These are phyloP conservation scores for Phylloporus sp. DNA, from an alignment of 1,284 basidiomycete genomes.

Conservation along the genomic window DNA sequence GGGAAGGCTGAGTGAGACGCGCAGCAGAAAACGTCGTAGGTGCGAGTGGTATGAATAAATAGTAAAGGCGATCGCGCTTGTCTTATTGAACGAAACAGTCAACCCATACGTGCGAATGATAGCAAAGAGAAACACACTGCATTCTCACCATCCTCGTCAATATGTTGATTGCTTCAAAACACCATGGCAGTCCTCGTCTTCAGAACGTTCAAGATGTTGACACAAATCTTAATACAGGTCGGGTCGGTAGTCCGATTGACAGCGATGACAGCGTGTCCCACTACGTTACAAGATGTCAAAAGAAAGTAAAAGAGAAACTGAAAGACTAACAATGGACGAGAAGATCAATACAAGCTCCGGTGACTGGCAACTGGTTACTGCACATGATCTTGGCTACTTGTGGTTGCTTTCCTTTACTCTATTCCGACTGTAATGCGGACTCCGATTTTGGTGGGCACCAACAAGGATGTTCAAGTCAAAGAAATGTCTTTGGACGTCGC, in stretches of 20 bases:
- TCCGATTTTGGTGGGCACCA: conserved; percentile 31
- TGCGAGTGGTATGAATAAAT: conserved; percentile 71
- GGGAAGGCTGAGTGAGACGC: conserved; percentile 82
- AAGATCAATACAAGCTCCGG: conserved; percentile 61
- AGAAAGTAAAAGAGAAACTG: background rate
- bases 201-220: conserved; percentile 65
- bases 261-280: conserved; percentile 77
- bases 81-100: conserved; percentile 48
- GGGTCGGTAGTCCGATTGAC: conserved; percentile 72
- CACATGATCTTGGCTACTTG: conserved; percentile 40
- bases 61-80: conserved; percentile 62
- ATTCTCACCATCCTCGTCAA: conserved; percentile 82
- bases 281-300: too few species aligned
- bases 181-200: conserved; percentile 63
- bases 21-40: conserved; percentile 84
- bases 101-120: background rate
- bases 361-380: conserved; percentile 50
- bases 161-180: conserved; percentile 74
- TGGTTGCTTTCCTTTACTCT: conserved; percentile 57
- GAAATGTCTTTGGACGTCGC: too few species aligned
- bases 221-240: conserved; percentile 71
- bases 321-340: conserved; percentile 58
- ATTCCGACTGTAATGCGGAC: conserved; percentile 48
- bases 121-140: conserved; percentile 54
- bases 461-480: too few species aligned